A percentile compares a stretch with the other conserved stretches of the same genome.
phyloP scores from a whole-genome alignment of 2,329 filamentous ascomycete species.

The Beauveria bassiana region DNA sequence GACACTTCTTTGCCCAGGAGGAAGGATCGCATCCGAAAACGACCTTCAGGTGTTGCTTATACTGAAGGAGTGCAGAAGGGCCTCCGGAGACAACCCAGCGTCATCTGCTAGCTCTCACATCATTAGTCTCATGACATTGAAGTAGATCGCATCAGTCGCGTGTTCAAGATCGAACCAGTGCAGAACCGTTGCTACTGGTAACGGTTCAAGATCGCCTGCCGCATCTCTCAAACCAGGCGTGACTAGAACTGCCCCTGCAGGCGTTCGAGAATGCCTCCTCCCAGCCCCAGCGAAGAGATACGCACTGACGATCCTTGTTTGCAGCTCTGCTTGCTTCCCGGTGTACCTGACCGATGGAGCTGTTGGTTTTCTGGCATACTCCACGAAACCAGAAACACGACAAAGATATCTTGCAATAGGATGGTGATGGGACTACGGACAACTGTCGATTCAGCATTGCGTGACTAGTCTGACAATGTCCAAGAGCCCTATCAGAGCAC shows the following conservation, averaged over 20 bases:
- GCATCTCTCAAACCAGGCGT: background rate
- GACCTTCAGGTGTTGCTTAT: background rate
- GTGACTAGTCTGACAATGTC: background rate
- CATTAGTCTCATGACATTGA: background rate
- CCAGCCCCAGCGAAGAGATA: background rate
- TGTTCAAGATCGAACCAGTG: background rate
- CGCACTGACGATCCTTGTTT: background rate
- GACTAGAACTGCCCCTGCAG: background rate
- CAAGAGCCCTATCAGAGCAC: background rate
- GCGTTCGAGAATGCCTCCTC: background rate
- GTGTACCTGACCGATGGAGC: background rate
- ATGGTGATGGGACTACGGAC: conserved; percentile 6
- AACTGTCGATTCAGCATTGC: background rate
- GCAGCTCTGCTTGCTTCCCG: background rate
- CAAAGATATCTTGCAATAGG: conserved; percentile 13
- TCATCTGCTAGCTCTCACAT: background rate
- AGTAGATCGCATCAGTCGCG: background rate
- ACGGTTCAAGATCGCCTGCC: background rate
- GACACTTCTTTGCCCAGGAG: background rate
- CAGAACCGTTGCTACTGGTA: background rate
- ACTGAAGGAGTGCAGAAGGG: background rate
- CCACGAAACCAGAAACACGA: conserved; percentile 9
- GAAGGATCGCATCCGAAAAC: background rate
- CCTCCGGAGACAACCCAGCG: background rate
- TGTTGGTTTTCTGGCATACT: background rate